These are phyloP conservation scores for Chionographis japonica DNA, from an alignment of 106 monocot species.

Conservation along the genomic window DNA sequence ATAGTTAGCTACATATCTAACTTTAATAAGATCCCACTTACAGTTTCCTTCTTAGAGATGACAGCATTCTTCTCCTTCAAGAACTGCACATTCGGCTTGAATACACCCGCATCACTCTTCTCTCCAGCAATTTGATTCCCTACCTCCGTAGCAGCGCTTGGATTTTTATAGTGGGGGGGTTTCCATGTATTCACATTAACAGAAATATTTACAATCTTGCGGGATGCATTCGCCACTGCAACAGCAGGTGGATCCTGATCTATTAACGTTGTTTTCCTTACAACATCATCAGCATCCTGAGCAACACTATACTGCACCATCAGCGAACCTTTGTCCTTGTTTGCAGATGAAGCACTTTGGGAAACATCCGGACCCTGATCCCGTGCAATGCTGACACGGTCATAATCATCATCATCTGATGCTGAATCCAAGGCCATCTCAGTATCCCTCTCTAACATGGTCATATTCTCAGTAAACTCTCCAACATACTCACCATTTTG, in stretches of 20 bases:
- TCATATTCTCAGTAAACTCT: constrained; percentile 19
- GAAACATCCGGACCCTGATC: constrained; percentile 17
- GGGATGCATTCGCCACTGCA: constrained; percentile 32
- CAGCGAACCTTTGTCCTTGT: constrained; percentile 28
- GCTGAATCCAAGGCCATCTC: constrained; percentile 30
- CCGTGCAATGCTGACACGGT: constrained; percentile 18
- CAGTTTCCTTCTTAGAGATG: constrained; percentile 26
- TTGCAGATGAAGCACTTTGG: constrained; percentile 25
- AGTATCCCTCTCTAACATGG: constrained; percentile 23
- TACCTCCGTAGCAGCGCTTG: constrained; percentile 13
- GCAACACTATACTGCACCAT: constrained; percentile 45
- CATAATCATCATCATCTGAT: constrained; percentile 52
- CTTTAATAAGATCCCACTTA: constrained; percentile 16
- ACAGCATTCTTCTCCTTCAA: constrained; percentile 25
- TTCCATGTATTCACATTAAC: constrained; percentile 87
- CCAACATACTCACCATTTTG: constrained; percentile 33
- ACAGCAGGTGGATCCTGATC: constrained; percentile 25
- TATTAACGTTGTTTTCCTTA: constrained; percentile 22
- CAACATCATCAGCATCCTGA: constrained; percentile 35
- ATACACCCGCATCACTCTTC: constrained; percentile 15
- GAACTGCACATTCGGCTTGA: constrained; percentile 18
- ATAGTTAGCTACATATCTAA: not conserved
- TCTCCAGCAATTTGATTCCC: constrained; percentile 16
- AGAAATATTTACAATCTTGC: constrained; percentile 78
- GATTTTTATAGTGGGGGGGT: constrained; percentile 24